Evolutionary conservation across 371 early-diverging fungal species (phyloP).

Genomic region (Zancudomyces culisetae): DNA sequence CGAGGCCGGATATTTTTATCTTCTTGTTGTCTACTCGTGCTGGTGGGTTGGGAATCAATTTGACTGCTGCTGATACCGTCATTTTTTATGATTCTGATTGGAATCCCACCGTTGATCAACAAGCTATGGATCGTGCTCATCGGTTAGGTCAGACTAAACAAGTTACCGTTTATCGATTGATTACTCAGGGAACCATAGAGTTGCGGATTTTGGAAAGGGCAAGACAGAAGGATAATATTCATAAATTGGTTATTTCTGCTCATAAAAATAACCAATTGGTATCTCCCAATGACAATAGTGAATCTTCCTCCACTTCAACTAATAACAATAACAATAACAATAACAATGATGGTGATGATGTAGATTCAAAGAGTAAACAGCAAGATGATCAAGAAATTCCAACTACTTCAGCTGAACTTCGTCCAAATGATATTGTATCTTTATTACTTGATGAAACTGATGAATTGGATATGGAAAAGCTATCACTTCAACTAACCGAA

Average conservation of each 20-base stretch:
- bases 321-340: not conserved
- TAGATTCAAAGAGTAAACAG: slow-evolving; percentile 3
- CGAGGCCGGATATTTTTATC: slow-evolving; percentile 77
- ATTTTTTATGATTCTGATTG: slow-evolving; percentile 98
- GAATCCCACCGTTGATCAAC: slow-evolving; percentile 97
- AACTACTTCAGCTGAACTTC: slow-evolving; percentile 34
- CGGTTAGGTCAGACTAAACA: slow-evolving; percentile 92
- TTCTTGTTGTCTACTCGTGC: slow-evolving; percentile 97
- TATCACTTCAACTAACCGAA: slow-evolving; percentile 9
- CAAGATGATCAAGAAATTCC: slow-evolving; percentile 7
- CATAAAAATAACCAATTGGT: not conserved
- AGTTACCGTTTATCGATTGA: slow-evolving; percentile 84
- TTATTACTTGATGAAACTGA: slow-evolving; percentile 63
- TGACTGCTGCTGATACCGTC: slow-evolving; percentile 98
- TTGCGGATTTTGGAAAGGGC: slow-evolving; percentile 79
- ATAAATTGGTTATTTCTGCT: slow-evolving; percentile 73
- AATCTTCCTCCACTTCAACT: no score
- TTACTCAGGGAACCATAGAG: slow-evolving; percentile 82
- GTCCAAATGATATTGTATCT: slow-evolving; percentile 72
- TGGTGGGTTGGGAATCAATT: slow-evolving; percentile 97
- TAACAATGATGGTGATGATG: slow-evolving; percentile 1
- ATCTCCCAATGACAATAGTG: slow-evolving; percentile 4
- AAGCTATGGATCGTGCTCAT: slow-evolving; percentile 97
- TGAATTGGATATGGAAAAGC: slow-evolving; percentile 17
- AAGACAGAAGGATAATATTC: slow-evolving; percentile 89